A percentile compares a stretch with the other conserved stretches of the same genome.
phyloP scores from a whole-genome alignment of 1,284 basidiomycete genomes.

The Somion occarium region DNA sequence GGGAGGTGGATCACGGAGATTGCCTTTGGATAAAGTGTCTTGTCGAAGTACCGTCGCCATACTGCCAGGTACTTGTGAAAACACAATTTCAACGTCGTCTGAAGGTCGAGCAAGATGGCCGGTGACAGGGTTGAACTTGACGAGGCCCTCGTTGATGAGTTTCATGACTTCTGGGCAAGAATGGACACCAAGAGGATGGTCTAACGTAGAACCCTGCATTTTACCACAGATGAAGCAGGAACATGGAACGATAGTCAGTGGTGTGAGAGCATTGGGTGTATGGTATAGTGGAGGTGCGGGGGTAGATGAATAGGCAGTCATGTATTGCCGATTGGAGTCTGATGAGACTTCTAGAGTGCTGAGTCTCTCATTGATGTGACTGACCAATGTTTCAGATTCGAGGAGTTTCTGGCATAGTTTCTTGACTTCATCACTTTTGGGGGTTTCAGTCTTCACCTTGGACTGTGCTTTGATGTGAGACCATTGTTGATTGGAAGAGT shows the following conservation, averaged over 20 bases:
- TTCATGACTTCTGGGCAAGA: background rate
- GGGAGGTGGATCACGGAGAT: slow-evolving; percentile 2
- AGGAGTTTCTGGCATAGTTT: no score
- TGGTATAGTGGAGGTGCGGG: background rate
- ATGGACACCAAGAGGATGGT: background rate
- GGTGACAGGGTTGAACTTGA: background rate
- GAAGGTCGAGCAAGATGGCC: background rate
- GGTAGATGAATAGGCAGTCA: background rate
- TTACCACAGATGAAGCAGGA: background rate
- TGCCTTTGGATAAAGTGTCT: background rate
- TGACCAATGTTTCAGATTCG: background rate
- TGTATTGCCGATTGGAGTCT: background rate
- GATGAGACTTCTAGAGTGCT: background rate
- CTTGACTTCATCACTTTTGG: no score
- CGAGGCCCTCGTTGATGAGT: background rate
- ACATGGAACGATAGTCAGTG: background rate
- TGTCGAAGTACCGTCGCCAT: background rate
- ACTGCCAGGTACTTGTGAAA: background rate
- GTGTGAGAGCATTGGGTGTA: background rate
- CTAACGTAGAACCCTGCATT: slow-evolving; percentile 1
- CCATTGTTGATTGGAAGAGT: background rate
- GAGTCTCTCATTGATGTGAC: background rate
- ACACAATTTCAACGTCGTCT: background rate
- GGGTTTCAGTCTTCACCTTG: background rate
- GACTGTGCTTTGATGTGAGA: background rate